Conservation (phyloP, 169 alveolate genomes). For the Plasmodium vivax region DNA sequence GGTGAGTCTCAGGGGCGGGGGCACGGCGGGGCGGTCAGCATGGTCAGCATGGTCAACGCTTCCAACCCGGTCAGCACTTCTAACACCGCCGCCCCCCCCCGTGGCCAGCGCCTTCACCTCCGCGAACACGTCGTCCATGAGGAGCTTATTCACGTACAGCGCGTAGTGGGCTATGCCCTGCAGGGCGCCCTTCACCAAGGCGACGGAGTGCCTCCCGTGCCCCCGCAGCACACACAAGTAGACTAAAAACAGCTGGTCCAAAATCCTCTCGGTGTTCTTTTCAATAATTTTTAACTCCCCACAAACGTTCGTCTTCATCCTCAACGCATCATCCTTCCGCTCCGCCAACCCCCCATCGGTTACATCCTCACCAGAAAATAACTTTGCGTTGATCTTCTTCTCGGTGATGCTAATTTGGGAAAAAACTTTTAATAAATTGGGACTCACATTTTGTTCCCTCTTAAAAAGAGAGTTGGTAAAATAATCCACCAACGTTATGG, state of each 20-base stretch:
- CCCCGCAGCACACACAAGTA: slow-evolving; percentile 60
- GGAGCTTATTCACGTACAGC: slow-evolving; percentile 41
- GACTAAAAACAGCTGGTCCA: slow-evolving; percentile 52
- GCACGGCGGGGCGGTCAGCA: background rate
- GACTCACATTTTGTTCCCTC: slow-evolving; percentile 6
- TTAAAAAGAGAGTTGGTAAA: slow-evolving; percentile 42
- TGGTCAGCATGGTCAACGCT: background rate
- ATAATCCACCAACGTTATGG: slow-evolving; percentile 18
- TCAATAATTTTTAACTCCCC: slow-evolving; percentile 65
- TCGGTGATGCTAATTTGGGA: slow-evolving; percentile 34
- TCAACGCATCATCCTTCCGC: background rate
- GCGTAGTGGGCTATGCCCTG: slow-evolving; percentile 42
- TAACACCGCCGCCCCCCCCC: background rate
- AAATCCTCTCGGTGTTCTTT: slow-evolving; percentile 42
- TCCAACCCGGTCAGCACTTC: background rate
- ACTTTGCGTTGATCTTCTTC: slow-evolving; percentile 50
- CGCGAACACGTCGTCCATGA: slow-evolving; percentile 63
- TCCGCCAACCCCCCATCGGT: background rate
- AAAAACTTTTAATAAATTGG: slow-evolving; percentile 39
- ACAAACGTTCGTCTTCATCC: slow-evolving; percentile 38
- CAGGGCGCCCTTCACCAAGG: slow-evolving; percentile 30
- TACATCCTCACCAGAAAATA: slow-evolving; percentile 10
- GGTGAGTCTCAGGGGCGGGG: background rate
- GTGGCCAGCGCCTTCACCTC: slow-evolving; percentile 50
- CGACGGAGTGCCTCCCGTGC: slow-evolving; percentile 13